Percentiles rank a stretch among this genome's conserved stretches.
Conservation (phyloP, 345 rosid genomes). For the Bruguiera sexangula region DNA sequence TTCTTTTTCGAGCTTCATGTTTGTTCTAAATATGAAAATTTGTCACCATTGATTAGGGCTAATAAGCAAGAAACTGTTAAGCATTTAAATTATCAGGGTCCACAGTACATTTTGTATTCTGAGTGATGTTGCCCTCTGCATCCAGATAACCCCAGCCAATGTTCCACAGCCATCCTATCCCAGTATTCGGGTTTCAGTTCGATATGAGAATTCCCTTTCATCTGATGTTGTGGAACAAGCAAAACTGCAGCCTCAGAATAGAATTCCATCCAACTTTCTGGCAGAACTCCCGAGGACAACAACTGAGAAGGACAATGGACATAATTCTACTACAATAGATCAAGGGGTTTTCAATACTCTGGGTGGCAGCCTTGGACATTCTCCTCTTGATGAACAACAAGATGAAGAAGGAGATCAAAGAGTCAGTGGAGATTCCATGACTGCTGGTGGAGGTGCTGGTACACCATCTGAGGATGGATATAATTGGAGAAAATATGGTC, state of each 20-base stretch:
- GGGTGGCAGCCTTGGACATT: conserved; percentile 41
- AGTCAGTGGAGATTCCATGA: conserved; percentile 36
- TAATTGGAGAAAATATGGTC: conserved; percentile 97
- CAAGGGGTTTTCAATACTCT: conserved; percentile 37
- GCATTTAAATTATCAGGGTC: neutral
- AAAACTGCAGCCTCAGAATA: conserved; percentile 40
- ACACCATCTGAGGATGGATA: conserved; percentile 83
- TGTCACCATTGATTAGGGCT: neutral
- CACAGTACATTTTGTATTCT: neutral
- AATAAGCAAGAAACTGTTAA: neutral
- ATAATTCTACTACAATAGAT: conserved; percentile 29
- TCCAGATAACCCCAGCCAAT: conserved; percentile 24
- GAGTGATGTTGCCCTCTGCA: conserved; percentile 11
- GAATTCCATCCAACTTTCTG: conserved; percentile 34
- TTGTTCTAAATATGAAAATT: conserved; percentile 1
- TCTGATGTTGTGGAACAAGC: conserved; percentile 33
- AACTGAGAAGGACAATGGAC: conserved; percentile 38
- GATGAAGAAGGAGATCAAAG: conserved; percentile 70
- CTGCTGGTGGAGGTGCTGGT: conserved; percentile 13
- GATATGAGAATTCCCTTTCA: conserved; percentile 47
- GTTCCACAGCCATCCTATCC: conserved; percentile 49
- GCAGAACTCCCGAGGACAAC: conserved; percentile 39
- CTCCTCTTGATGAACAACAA: conserved; percentile 61
- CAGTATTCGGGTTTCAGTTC: conserved; percentile 43
- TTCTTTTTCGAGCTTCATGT: neutral